Evolutionary conservation across 139 green algal species (phyloP).

Genomic region (Nannochloris sp.): DNA sequence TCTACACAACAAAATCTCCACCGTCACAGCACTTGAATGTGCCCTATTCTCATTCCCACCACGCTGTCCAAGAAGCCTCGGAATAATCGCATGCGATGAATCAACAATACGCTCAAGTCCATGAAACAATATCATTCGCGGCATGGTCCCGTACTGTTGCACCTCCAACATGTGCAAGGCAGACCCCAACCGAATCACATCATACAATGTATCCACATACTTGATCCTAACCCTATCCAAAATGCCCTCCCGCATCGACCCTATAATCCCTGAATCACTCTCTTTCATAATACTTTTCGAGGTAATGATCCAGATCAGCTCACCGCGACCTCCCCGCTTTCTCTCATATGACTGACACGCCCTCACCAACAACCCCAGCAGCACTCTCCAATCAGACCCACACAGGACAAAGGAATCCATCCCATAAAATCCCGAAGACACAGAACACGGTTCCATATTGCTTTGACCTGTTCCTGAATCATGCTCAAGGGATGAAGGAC

Average conservation of each 20-base stretch:
- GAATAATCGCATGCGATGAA: background rate
- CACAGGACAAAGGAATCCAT: background rate
- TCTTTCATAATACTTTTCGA: too few species aligned
- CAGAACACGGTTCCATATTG: too few species aligned
- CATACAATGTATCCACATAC: constrained; percentile 3
- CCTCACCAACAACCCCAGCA: background rate
- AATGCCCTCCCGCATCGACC: too few species aligned
- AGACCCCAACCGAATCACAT: background rate
- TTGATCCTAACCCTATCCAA: background rate
- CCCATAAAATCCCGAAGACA: too few species aligned
- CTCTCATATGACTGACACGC: background rate
- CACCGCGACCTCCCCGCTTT: background rate
- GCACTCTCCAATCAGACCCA: background rate
- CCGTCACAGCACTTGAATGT: background rate
- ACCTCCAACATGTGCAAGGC: background rate
- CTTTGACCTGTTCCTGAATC: too few species aligned
- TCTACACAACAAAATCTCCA: background rate
- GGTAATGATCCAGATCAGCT: background rate
- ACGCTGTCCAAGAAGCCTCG: background rate
- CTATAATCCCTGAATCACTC: too few species aligned
- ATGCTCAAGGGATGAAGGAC: too few species aligned
- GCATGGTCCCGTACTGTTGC: background rate
- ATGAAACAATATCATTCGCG: background rate
- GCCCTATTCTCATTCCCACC: background rate
- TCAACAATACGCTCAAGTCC: background rate